phyloP scores from a whole-genome alignment of 2,329 filamentous ascomycete genomes.

The Scytalidium sp. region DNA sequence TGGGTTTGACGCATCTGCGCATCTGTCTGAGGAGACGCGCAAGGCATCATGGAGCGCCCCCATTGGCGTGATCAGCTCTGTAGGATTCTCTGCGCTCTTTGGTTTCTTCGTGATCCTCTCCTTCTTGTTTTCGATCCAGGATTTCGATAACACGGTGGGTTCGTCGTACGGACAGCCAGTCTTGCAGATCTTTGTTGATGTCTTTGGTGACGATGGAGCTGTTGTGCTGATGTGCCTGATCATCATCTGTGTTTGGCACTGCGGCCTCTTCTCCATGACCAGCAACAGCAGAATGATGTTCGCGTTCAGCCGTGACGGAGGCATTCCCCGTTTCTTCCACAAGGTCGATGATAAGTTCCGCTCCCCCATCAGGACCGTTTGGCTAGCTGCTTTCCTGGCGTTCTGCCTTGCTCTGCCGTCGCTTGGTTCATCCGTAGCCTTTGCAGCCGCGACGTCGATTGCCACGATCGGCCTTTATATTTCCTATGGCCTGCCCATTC shows the following conservation, averaged over 20 bases:
- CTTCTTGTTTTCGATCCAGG: conserved; percentile 56
- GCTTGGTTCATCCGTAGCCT: conserved; percentile 52
- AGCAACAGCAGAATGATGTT: conserved; percentile 59
- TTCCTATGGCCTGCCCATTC: conserved; percentile 54
- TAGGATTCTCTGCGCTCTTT: conserved; percentile 53
- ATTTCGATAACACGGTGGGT: conserved; percentile 46
- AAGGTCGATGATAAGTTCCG: conserved; percentile 47
- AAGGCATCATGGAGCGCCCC: conserved; percentile 56
- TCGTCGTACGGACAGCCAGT: conserved; percentile 49
- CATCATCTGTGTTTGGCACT: conserved; percentile 60
- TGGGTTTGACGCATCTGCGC: conserved; percentile 53
- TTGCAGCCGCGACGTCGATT: conserved; percentile 55
- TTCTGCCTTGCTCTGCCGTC: conserved; percentile 55
- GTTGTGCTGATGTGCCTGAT: conserved; percentile 52
- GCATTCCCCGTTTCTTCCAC: conserved; percentile 52
- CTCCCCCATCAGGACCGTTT: conserved; percentile 50
- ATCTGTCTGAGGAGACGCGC: conserved; percentile 55
- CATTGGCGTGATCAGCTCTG: conserved; percentile 54
- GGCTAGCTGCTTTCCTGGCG: conserved; percentile 50
- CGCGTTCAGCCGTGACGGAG: conserved; percentile 53
- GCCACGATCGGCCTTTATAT: conserved; percentile 48
- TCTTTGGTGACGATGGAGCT: conserved; percentile 53
- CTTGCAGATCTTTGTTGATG: conserved; percentile 55
- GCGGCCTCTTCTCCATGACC: conserved; percentile 56
- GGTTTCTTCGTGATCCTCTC: conserved; percentile 58